Percentiles rank a stretch among this genome's conserved stretches.
Conservation (phyloP, 768 basidiomycete genomes). For the Sporobolomyces phaffii region DNA sequence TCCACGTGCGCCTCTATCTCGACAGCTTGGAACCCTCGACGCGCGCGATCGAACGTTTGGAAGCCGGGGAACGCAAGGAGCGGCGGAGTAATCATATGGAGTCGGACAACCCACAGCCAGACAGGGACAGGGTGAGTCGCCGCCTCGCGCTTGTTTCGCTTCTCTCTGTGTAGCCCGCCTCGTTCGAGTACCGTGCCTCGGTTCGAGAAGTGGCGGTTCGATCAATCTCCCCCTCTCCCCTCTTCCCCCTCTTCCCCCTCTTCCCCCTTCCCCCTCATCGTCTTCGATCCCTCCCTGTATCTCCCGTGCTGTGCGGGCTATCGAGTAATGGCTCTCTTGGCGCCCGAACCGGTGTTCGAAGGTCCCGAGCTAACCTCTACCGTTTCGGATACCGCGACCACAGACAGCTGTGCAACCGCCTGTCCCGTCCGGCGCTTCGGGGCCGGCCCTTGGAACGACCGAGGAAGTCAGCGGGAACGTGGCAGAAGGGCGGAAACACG, state of each 20-base stretch:
- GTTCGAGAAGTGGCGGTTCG: background rate
- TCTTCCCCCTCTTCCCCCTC: background rate
- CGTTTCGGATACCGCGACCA: too few relatives aligned
- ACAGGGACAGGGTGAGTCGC: too few relatives aligned
- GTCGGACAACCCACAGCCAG: background rate
- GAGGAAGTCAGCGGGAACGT: background rate
- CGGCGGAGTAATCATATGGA: background rate
- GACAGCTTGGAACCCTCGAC: background rate
- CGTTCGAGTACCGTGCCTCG: background rate
- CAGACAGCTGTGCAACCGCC: background rate
- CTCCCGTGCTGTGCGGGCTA: background rate
- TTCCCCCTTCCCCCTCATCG: background rate
- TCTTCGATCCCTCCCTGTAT: background rate
- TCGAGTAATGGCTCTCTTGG: background rate
- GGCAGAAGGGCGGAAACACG: background rate
- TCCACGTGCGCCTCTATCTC: too few relatives aligned
- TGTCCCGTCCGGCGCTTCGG: constrained; percentile 12
- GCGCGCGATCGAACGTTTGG: background rate
- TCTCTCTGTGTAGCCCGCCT: background rate
- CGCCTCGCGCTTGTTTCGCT: background rate
- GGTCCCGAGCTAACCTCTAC: background rate
- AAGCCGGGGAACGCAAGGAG: background rate
- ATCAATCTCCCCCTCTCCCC: background rate
- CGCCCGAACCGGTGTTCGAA: background rate
- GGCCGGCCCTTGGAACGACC: background rate